These are phyloP conservation scores for Dioszegia crocea DNA, from an alignment of 768 basidiomycete genomes.

Conservation along the genomic window DNA sequence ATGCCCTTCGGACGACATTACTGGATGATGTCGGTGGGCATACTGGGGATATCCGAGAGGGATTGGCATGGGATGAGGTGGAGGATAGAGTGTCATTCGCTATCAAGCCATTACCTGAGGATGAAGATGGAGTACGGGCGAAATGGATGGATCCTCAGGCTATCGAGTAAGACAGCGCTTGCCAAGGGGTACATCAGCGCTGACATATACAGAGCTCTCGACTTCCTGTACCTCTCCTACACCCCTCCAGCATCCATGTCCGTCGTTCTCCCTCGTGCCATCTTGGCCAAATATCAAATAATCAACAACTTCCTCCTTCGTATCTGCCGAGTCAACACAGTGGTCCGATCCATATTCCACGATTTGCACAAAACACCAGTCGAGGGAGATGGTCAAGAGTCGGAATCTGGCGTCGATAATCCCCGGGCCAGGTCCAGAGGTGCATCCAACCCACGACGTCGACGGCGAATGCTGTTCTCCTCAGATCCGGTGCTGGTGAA, in stretches of 20 bases:
- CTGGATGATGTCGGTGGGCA: constrained; percentile 64
- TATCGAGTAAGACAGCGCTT: constrained; percentile 47
- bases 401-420: constrained; percentile 19
- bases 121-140: constrained; percentile 59
- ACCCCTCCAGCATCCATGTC: constrained; percentile 76
- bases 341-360: constrained; percentile 19
- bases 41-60: constrained; percentile 11
- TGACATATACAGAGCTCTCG: constrained; percentile 57
- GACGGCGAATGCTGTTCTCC: constrained; percentile 53
- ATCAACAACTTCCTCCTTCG: constrained; percentile 76
- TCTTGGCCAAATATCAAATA: constrained; percentile 79
- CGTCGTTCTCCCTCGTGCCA: constrained; percentile 64
- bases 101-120: constrained; percentile 63
- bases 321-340: constrained; percentile 64
- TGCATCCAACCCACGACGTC: background rate
- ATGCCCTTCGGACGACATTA: constrained; percentile 75
- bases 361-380: constrained; percentile 24
- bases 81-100: constrained; percentile 66
- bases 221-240: constrained; percentile 86
- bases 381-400: constrained; percentile 32
- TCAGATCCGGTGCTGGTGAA: constrained; percentile 57
- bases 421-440: background rate
- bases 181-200: background rate
- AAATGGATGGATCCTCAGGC: constrained; percentile 74
- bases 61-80: constrained; percentile 41